Evolutionary conservation across 73 alveolate species (phyloP), one percentile per base, ranked within the genome.

Genomic region (Tetrahymena thermophila): DNA sequence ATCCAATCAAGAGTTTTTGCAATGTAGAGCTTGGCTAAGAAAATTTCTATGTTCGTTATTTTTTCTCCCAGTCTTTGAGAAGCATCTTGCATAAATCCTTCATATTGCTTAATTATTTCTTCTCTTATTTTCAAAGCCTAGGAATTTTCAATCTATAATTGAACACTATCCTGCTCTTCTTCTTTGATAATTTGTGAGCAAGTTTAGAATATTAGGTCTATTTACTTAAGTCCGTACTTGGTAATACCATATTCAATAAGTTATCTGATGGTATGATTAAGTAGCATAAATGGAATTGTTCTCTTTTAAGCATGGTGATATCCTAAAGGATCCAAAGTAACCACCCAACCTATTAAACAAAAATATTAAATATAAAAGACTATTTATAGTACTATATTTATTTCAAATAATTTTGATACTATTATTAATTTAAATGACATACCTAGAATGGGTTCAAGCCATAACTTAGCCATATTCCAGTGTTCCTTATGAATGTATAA

Each of bases 261-360:
- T 25, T 71, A 71, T 71, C 35, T 28, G 17, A 71, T 25, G 15
- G 40, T 71, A 25, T 71, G 37, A 25, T 71, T 71, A 1, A 71
- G 89, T 34, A 71, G 31, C 89, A 71, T 71, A 71, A 71, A 71
- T 23, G 89, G 89, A 9, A 71, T 71, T 3, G 89, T 71, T 25
- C 89, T 71, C 89, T 71, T 71, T 71, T 71, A n/a, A n/a, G 89
- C 89, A 71, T 71, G 89, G n/a, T 71, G 89, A 71, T 71, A 71
- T 28, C 89, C 89, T 13, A 71, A 31, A 28, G 89, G 89, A 71
- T 71, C 89, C 37, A 71, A 71, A 23, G 89, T 71, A 3, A 71
- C 89, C 0, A 71, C 89, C 89, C 89, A 71, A 28, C 89, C 89
- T 71, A 9, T 4, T 23, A 23, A 71, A 11, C 9, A 71, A 71